phyloP scores from a whole-genome alignment of 768 basidiomycete species.

The Russula emetica region DNA sequence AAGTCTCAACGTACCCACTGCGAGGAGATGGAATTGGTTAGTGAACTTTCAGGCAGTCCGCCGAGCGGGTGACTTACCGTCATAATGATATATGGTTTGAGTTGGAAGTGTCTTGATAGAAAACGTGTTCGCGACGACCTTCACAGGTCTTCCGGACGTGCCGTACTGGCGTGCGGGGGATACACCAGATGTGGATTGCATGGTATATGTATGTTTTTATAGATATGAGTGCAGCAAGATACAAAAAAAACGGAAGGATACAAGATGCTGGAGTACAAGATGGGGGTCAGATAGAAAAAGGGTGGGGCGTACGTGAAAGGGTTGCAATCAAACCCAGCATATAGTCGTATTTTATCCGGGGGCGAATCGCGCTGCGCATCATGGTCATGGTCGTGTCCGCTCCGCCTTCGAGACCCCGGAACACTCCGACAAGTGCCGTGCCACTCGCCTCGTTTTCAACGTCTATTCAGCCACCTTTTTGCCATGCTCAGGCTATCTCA shows the following conservation, averaged over 20 bases:
- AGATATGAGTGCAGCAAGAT: not conserved
- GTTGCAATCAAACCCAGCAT: not conserved
- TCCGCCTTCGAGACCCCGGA: conserved; percentile 4
- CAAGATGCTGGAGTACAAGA: conserved; percentile 4
- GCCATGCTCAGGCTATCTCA: not conserved
- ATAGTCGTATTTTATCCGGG: not conserved
- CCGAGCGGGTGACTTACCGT: conserved; percentile 13
- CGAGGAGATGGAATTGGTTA: not conserved
- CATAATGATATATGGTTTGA: conserved; percentile 18
- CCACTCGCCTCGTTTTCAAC: not conserved
- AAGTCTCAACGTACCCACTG: conserved; percentile 19
- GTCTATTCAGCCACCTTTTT: not conserved
- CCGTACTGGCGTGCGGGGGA: conserved; percentile 17
- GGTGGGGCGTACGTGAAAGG: not conserved
- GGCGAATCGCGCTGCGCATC: not conserved
- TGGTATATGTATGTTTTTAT: conserved; percentile 13
- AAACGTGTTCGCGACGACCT: conserved; percentile 21
- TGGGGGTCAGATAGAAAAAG: not conserved
- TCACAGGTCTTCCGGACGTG: conserved; percentile 13
- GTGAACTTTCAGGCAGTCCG: not conserved
- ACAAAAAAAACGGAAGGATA: not conserved
- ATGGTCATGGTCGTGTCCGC: not conserved
- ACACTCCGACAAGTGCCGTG: not conserved
- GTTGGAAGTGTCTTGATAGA: conserved; percentile 21
- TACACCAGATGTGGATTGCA: conserved; percentile 4